Conservation (phyloP, 2,329 filamentous ascomycete genomes). For the Xylariaceae sp. region DNA sequence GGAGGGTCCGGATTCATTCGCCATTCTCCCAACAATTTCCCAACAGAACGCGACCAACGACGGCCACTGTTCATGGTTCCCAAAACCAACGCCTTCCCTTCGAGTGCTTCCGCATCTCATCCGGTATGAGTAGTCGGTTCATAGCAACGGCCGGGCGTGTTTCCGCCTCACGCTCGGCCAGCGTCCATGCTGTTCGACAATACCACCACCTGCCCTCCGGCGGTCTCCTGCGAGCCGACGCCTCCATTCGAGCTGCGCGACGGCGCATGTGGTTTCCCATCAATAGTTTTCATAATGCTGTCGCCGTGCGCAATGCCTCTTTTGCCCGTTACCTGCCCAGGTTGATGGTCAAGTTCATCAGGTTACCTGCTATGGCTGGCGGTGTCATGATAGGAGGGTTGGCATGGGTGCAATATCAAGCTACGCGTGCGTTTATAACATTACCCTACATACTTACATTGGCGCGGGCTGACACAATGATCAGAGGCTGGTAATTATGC, state of each 20-base stretch:
- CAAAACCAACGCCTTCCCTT: conserved; percentile 9
- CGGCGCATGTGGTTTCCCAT: conserved; percentile 72
- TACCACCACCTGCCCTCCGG: conserved; percentile 65
- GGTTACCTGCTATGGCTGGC: conserved; percentile 87
- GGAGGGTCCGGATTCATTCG: too few species aligned
- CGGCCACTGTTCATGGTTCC: conserved; percentile 25
- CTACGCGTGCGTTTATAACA: conserved; percentile 61
- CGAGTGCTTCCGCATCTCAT: conserved; percentile 30
- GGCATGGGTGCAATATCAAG: conserved; percentile 95
- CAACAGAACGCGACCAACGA: neutral
- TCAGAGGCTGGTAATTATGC: conserved; percentile 47
- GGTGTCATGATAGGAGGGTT: conserved; percentile 81
- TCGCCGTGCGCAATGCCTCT: conserved; percentile 59
- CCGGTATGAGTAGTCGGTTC: conserved; percentile 35
- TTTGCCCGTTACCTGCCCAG: conserved; percentile 71
- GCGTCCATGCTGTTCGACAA: conserved; percentile 53
- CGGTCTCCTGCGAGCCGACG: conserved; percentile 65
- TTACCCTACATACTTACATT: neutral
- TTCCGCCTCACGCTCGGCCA: conserved; percentile 26
- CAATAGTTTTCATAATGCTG: conserved; percentile 79
- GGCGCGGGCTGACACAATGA: conserved; percentile 1
- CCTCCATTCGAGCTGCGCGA: conserved; percentile 56
- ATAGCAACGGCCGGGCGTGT: conserved; percentile 33
- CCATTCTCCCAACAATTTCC: too few species aligned
- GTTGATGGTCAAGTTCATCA: conserved; percentile 82